Base-by-base conservation (phyloP, 495 filamentous ascomycete genomes). In the Haplographium delicatum region DNA sequence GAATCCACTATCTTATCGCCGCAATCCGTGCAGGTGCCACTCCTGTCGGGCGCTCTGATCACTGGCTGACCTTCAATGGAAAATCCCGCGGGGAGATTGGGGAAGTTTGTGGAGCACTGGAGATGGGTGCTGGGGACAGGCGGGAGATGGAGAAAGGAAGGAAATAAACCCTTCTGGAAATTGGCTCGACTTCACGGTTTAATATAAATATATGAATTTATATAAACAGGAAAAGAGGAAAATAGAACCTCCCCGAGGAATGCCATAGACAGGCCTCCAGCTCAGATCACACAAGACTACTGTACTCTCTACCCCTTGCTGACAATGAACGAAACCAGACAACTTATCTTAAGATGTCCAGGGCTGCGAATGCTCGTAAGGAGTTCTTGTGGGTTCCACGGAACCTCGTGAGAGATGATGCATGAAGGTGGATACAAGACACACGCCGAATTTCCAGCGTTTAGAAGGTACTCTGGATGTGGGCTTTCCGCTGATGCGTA, bases 401-500 rank as follows among this genome's bases (percentile, higher is more conserved):
- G 20, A 6, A 23, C 13, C 20, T 15, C 41, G 11, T 44, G n/a
- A n/a, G 22, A 26, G 24, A 22, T 44, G 20, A 9, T 48, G 31
- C 46, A 37, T 48, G 31, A 47, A 22, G 40, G 31, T 38, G 23
- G 31, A 19, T 38, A 37, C 33, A 15, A 22, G 30, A 20, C 22
- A 16, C 10, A 13, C 22, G 48, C 38, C 48, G 39, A 26, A 38
- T 18, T 9, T 39, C 27, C 34, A 44, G 42, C 42, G 45, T 37
- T 48, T 48, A 15, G 33, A 48, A 31, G 18, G 39, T n/a, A 35
- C 25, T 38, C 26, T 26, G 42, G 2, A 26, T 44, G 51, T 44
- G 24, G 39, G 28, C 31, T 44, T 40, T 50, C 53, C 45, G 53
- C 23, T 50, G 53, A 55, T 50, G 46, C 51, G 44, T 49, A 30